Percentiles rank a stretch among this genome's conserved stretches.
phyloP scores from a whole-genome alignment of 495 filamentous ascomycete genomes.

The Hyaloscypha hepaticicola region DNA sequence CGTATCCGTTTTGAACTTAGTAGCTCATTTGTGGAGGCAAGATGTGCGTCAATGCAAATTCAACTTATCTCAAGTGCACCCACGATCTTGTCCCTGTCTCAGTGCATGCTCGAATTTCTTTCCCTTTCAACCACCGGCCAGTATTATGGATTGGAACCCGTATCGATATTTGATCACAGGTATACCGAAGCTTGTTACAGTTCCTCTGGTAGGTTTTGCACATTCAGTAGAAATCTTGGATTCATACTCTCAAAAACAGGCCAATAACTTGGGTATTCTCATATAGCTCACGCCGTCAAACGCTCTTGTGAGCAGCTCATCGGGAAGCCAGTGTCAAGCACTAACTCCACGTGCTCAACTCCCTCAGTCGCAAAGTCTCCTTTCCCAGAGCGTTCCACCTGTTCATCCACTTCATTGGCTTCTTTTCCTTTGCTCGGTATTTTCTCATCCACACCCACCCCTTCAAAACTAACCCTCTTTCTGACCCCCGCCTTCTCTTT shows the following conservation, averaged over 20 bases:
- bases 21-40: not conserved
- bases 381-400: not conserved
- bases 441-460: not conserved
- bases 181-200: no score
- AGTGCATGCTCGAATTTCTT: no score
- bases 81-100: no score
- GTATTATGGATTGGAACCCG: no score
- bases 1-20: not conserved
- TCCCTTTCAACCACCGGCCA: no score
- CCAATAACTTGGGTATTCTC: not conserved
- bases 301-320: not conserved
- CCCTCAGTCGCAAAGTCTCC: not conserved
- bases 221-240: no score
- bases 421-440: not conserved
- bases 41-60: no score
- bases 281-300: not conserved
- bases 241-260: not conserved
- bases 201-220: no score
- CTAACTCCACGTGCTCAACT: not conserved
- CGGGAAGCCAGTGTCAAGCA: not conserved
- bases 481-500: not conserved
- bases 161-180: no score
- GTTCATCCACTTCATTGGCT: not conserved
- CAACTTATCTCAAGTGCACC: no score
- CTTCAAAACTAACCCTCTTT: not conserved